Conservation (phyloP, 208 protist genomes). For the Acanthamoeba lenticulata region DNA sequence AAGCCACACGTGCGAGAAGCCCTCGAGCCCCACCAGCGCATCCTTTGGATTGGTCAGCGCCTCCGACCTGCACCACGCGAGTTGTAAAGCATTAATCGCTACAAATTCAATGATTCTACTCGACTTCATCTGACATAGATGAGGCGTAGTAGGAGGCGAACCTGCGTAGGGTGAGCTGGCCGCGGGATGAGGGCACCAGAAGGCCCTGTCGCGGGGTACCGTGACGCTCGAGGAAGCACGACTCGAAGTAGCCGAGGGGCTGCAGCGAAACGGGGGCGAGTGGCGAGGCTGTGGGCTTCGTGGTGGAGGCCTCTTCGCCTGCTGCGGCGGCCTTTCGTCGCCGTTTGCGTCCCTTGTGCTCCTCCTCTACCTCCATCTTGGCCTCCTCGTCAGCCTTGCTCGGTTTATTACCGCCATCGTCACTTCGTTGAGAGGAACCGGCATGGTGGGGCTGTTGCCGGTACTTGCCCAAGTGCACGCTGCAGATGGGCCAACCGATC, state of each 20-base stretch:
- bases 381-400: background rate
- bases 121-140: background rate
- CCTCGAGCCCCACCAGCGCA: constrained; percentile 77
- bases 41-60: constrained; percentile 26
- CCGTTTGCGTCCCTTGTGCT: background rate
- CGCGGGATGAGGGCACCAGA: constrained; percentile 62
- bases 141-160: background rate
- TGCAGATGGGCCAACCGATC: background rate
- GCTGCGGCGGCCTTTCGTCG: background rate
- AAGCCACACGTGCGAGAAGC: constrained; percentile 84
- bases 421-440: background rate
- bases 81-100: background rate
- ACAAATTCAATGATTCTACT: background rate
- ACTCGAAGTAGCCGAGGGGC: constrained; percentile 75
- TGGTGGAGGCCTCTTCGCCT: background rate
- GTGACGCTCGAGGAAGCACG: constrained; percentile 70
- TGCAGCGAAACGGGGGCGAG: background rate
- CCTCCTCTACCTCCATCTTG: background rate
- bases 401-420: background rate
- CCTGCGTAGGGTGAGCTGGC: background rate
- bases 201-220: constrained; percentile 78
- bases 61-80: background rate
- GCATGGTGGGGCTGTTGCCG: background rate
- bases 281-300: background rate
- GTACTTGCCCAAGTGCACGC: background rate